These are phyloP conservation scores for Marchantia polymorpha DNA, from an alignment of 225 moss, liverwort and hornwort genomes.

Conservation along the genomic window DNA sequence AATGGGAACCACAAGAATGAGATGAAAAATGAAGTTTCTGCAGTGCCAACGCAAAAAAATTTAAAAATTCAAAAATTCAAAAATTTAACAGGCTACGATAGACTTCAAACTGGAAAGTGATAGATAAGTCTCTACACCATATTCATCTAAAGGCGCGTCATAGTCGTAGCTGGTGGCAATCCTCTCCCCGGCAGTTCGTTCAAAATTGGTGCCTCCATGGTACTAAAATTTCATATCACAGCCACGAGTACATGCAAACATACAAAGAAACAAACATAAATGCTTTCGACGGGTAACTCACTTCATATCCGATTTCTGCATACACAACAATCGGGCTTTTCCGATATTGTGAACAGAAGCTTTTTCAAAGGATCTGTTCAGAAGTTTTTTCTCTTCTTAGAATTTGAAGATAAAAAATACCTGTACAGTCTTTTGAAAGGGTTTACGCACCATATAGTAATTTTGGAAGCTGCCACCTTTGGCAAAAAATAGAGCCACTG, in stretches of 20 bases:
- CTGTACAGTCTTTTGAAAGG: no score
- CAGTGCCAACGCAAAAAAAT: neutral
- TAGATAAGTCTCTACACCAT: constrained; percentile 40
- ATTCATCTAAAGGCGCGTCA: constrained; percentile 87
- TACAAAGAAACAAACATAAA: neutral
- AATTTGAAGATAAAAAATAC: no score
- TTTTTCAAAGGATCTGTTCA: no score
- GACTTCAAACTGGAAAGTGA: neutral
- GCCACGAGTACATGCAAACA: neutral
- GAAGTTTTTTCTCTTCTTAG: no score
- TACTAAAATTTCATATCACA: constrained; percentile 47
- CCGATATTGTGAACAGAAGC: neutral
- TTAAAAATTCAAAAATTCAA: no score
- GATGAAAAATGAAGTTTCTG: neutral
- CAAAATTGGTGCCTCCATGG: constrained; percentile 95
- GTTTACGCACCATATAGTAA: constrained; percentile 72
- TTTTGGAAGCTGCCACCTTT: constrained; percentile 84
- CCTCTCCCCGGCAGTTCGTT: constrained; percentile 68
- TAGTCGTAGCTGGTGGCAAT: constrained; percentile 90
- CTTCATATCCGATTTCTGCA: constrained; percentile 12
- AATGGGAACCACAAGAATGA: neutral
- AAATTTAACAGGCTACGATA: neutral
- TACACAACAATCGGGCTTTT: neutral
- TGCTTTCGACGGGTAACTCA: neutral
- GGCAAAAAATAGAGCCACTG: constrained; percentile 81